Base-by-base conservation (phyloP, 1,284 basidiomycete species). In the Clitocybe nebularis region DNA sequence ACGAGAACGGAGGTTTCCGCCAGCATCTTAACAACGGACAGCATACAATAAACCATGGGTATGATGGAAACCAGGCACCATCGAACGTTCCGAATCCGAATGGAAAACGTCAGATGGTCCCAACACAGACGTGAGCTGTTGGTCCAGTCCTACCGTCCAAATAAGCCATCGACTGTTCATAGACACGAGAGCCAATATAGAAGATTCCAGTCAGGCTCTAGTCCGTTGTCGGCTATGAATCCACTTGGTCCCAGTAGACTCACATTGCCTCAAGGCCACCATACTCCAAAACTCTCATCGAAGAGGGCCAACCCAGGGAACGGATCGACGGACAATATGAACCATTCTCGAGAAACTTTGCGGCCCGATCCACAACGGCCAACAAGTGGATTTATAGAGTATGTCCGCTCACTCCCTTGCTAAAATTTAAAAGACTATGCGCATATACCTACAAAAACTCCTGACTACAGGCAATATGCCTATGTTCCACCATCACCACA, bases 81-180 rank as follows among this genome's bases (percentile, higher is more conserved):
- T 67, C 69, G 2, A 53, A 62, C 7, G 49, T 55, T 32, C 23
- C 59, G 4, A 84, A 84, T 52, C 51, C 52, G 4, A 83, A 84
- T 49, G 76, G 80, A 34, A 89, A 89, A 55, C 75, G 86, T n/a
- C 67, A 64, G 40, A 75, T 78, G 64, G 50, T 59, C 10, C 69
- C 71, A 36, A 50, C 55, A 36, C 67, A 69, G 47, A 66, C 69
- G 81, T 82, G 55, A 61, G 68, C 50, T 43, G 45, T 14, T 45
- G 33, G 41, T 49, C 42, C 25, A 17, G 14, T 20, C 21, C 13
- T 39, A 13, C 43, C 39, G 39, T 42, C 38, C 48, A 35, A 37
- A n/a, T 41, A 52, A 23, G 36, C 38, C 43, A 39, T 39, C 51
- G 38, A 54, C 41, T 28, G 36, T 50, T 48, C 45, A 28, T 34